Percentiles rank a stretch among this genome's conserved stretches.
Evolutionary conservation across 2,329 filamentous ascomycete species (phyloP).

Genomic region (Cladobotryum mycophilum): DNA sequence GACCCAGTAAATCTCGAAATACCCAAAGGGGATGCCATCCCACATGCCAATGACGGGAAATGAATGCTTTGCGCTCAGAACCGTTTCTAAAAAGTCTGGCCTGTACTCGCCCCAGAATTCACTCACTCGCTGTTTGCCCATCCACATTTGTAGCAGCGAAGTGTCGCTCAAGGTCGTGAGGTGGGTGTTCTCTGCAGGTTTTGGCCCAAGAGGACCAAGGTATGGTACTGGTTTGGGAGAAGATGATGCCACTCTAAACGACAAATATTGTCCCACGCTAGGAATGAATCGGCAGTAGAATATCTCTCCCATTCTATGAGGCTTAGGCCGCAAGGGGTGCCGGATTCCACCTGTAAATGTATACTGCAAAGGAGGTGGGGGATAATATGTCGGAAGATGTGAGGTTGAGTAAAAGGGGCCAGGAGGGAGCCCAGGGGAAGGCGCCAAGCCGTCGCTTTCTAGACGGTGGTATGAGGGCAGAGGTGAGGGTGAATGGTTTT

Average conservation of each 20-base stretch:
- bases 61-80: conserved; percentile 62
- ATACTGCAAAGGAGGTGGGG: conserved; percentile 76
- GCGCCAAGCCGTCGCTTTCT: neutral
- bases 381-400: conserved; percentile 86
- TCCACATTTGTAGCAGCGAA: conserved; percentile 72
- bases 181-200: conserved; percentile 33
- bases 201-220: conserved; percentile 49
- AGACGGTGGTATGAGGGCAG: conserved; percentile 16
- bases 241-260: conserved; percentile 76
- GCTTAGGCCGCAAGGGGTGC: conserved; percentile 82
- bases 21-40: conserved; percentile 93
- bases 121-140: conserved; percentile 76
- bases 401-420: conserved; percentile 77
- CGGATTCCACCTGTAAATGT: conserved; percentile 70
- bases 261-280: conserved; percentile 75
- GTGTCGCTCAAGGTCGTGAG: conserved; percentile 45
- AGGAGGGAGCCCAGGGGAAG: conserved; percentile 35
- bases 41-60: conserved; percentile 91
- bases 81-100: conserved; percentile 59
- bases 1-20: conserved; percentile 98
- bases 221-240: conserved; percentile 58
- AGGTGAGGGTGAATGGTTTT: conserved; percentile 21
- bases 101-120: conserved; percentile 74
- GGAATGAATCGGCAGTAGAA: conserved; percentile 88
- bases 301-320: conserved; percentile 80